Conservation (phyloP, 2,329 filamentous ascomycete species). For the Boeremia exigua region DNA sequence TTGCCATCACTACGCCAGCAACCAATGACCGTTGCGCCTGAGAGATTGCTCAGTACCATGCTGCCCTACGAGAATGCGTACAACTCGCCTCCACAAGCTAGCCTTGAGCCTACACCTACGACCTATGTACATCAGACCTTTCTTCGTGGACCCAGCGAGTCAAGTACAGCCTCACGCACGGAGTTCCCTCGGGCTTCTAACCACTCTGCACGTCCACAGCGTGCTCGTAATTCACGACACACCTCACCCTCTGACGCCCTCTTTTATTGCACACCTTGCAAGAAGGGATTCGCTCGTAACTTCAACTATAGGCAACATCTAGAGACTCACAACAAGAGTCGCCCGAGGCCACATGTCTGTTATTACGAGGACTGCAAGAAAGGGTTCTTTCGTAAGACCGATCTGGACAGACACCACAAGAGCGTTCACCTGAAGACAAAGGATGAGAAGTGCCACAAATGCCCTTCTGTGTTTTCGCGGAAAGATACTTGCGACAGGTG, state of each 20-base stretch:
- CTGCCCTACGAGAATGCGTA: conserved; percentile 27
- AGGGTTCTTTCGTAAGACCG: conserved; percentile 82
- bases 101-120: conserved; percentile 14
- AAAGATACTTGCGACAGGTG: conserved; percentile 85
- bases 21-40: conserved; percentile 42
- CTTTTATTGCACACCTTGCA: conserved; percentile 73
- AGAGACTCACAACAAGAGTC: conserved; percentile 79
- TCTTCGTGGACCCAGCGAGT: conserved; percentile 20
- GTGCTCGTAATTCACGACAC: conserved; percentile 19
- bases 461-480: conserved; percentile 73
- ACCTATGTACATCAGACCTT: conserved; percentile 22
- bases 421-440: conserved; percentile 76
- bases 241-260: conserved; percentile 49
- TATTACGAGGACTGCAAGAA: conserved; percentile 69
- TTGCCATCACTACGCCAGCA: conserved; percentile 23
- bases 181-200: conserved; percentile 1
- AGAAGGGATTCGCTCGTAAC: conserved; percentile 78
- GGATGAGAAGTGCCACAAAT: conserved; percentile 73
- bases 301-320: conserved; percentile 90
- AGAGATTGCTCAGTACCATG: conserved; percentile 32
- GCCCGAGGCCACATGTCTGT: conserved; percentile 75
- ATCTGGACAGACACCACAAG: conserved; percentile 66
- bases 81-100: not conserved
- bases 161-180: conserved; percentile 18
- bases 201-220: conserved; percentile 13